Conservation (phyloP, 1,139 yeast species). For the Geotrichum restrictum region DNA sequence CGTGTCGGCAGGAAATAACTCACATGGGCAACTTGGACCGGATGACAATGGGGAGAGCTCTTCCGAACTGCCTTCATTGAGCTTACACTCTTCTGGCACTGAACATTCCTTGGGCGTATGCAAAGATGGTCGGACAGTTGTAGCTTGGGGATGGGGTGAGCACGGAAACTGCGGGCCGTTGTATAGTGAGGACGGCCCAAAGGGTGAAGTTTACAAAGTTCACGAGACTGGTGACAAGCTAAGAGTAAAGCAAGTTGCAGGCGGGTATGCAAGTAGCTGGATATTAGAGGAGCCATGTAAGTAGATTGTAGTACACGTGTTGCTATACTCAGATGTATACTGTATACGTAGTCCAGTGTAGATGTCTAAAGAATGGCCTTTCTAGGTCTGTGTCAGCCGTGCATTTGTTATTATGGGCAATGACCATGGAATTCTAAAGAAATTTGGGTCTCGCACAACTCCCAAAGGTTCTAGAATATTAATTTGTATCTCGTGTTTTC, state of each 20-base stretch:
- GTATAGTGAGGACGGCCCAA: constrained; percentile 19
- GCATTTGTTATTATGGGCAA: too few species aligned
- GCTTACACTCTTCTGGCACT: constrained; percentile 58
- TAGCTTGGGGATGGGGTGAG: constrained; percentile 98
- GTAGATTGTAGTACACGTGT: too few species aligned
- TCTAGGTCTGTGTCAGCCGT: too few species aligned
- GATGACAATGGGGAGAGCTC: constrained; percentile 14
- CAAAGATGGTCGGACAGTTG: constrained; percentile 39
- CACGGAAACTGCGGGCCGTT: constrained; percentile 87
- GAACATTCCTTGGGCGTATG: constrained; percentile 69
- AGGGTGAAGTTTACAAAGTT: constrained; percentile 9
- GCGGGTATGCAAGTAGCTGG: constrained; percentile 28
- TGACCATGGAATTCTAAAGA: background rate
- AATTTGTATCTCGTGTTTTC: too few species aligned
- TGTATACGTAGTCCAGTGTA: too few species aligned
- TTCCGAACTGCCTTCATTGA: constrained; percentile 15
- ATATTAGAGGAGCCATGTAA: constrained; percentile 5
- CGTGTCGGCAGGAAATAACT: constrained; percentile 64
- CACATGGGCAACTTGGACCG: constrained; percentile 64
- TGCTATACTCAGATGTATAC: too few species aligned
- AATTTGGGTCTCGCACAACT: background rate
- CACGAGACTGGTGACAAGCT: background rate
- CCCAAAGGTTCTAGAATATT: too few species aligned
- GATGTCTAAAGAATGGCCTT: too few species aligned
- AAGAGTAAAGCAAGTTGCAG: constrained; percentile 17